Base-by-base conservation (phyloP, 2,329 filamentous ascomycete species). In the Colletotrichum navitas region DNA sequence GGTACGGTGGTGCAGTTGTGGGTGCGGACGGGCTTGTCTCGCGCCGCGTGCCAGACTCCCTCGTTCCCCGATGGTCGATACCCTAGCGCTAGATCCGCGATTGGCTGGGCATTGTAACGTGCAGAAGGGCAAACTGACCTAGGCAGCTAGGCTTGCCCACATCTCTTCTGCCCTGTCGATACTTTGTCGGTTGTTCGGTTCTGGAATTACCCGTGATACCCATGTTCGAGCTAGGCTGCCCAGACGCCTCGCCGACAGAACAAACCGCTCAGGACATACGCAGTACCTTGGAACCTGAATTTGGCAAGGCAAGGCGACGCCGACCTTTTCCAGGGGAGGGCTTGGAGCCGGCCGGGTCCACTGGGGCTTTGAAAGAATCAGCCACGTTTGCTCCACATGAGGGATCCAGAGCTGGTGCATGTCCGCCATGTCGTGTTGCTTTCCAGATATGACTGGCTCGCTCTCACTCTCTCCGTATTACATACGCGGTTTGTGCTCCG, bases 191-290 rank as follows among this genome's bases (percentile, higher is more conserved):
- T 52, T 58, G 52, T 43, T 71, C 64, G 45, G 64, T 62, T 68
- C 68, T 71, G 68, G 64, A 71, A 71, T 68, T 71, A 58, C 65
- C 68, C 68, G 68, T 71, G n/a, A 59, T 29, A 63, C 68, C 68
- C 68, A 58, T 63, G 68, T 36, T 55, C 36, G 49, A 32, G 49
- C 47, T 34, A 55, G 49, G 61, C n/a, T n/a, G n/a, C n/a, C 45
- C n/a, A 62, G 32, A 62, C 45, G 47, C 47, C 47, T 43, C 39
- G 60, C 24, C 32, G 45, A 39, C 24, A 36, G 32, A 63, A 52
- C 29, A 62, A 62, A 52, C 32, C 60, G 51, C 43, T 36, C 60
- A 63, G 47, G 24, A 47, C 51, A 36, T 10, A 36, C 34, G 34
- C 11, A 32, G 21, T 29, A 39, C 29, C 4, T 29, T 29, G 29